These are phyloP conservation scores for Flaveria brownii DNA, from an alignment of 129 eudicot species.

Conservation along the genomic window DNA sequence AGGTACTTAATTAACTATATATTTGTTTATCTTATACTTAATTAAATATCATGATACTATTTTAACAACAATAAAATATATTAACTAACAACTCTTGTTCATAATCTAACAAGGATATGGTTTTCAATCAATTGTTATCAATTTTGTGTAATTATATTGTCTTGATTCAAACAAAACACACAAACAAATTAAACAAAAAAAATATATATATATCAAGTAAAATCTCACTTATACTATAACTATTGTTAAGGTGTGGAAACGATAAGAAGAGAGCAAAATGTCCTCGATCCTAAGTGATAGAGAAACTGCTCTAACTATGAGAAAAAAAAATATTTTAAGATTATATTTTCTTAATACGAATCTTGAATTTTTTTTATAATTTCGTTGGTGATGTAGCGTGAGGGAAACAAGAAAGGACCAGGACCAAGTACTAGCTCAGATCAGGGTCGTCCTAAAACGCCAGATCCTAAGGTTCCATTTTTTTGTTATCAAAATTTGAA, in stretches of 20 bases:
- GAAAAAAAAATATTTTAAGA: no score
- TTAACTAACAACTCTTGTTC: conserved; percentile 24
- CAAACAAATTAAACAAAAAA: no score
- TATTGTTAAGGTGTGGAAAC: no score
- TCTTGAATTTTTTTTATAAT: background rate
- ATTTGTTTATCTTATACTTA: background rate
- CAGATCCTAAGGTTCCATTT: conserved; percentile 76
- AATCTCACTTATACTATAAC: no score
- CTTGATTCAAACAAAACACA: no score
- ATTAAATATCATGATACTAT: conserved; percentile 1
- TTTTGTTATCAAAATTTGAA: background rate
- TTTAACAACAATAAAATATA: conserved; percentile 17
- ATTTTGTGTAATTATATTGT: conserved; percentile 1
- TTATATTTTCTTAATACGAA: background rate
- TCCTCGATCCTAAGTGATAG: no score
- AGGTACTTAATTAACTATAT: conserved; percentile 40
- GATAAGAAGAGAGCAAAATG: no score
- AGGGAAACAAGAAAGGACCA: conserved; percentile 88
- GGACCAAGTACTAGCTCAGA: conserved; percentile 84
- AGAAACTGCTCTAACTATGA: no score
- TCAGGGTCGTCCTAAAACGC: conserved; percentile 85
- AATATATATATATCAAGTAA: no score
- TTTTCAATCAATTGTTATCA: background rate
- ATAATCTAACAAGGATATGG: conserved; percentile 32
- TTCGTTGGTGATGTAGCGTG: conserved; percentile 59